These are phyloP conservation scores for Jatropha multifida DNA, from an alignment of 441 rosid genomes.

Conservation along the genomic window DNA sequence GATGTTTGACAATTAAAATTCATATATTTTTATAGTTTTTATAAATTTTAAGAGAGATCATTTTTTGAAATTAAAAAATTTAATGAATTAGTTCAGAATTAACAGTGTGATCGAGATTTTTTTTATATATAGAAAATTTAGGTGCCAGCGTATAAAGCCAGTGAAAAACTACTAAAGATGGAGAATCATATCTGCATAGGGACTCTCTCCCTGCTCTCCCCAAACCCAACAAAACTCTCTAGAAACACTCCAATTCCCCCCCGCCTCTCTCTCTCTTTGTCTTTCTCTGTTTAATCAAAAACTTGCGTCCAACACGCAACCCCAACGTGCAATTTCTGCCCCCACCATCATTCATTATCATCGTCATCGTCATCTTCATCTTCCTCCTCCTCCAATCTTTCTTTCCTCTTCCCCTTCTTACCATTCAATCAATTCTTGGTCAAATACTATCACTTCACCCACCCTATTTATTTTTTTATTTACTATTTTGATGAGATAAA, in stretches of 20 bases:
- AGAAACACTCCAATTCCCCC: not conserved
- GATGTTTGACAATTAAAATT: too few species aligned
- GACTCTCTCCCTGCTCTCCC: constrained; percentile 26
- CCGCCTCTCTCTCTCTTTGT: not conserved
- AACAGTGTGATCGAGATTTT: too few species aligned
- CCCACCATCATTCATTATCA: not conserved
- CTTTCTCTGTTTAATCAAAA: constrained; percentile 16
- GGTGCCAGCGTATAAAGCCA: too few species aligned
- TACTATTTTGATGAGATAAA: not conserved
- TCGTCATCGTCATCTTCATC: not conserved
- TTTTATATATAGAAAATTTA: too few species aligned
- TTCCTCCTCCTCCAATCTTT: not conserved
- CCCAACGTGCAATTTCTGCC: constrained; percentile 33
- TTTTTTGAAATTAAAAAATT: too few species aligned
- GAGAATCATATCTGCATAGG: constrained; percentile 44
- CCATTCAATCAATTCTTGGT: not conserved
- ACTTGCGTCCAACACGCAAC: constrained; percentile 43
- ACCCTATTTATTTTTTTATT: too few species aligned
- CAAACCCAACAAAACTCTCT: constrained; percentile 22
- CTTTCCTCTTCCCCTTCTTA: too few species aligned
- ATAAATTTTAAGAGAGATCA: too few species aligned
- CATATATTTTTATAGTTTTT: too few species aligned
- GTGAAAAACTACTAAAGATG: constrained; percentile 10
- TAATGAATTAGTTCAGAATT: too few species aligned
- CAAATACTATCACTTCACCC: not conserved